Base-by-base conservation (phyloP, 1,284 basidiomycete genomes). In the Cutaneotrichosporon mucoides region DNA sequence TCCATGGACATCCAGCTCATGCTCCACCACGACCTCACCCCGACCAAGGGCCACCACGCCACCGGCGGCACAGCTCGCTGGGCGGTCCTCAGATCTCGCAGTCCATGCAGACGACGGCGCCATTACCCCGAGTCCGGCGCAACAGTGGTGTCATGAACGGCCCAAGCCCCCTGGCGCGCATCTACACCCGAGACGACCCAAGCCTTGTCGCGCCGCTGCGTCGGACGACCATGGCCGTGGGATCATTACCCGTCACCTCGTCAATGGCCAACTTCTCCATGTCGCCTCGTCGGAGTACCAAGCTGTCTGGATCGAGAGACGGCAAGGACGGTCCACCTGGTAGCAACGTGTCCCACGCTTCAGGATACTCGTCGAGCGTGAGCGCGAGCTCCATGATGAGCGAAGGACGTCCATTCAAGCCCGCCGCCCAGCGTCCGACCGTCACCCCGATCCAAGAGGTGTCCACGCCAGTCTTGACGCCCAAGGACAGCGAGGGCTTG, bases 161-260 rank as follows among this genome's bases (percentile, higher is more conserved):
- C 16, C 76, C 76, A 0, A 75, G 73, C 57, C 77, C 77, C 0
- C 66, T 79, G 5, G 77, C 77, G 5, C 64, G 74, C 49, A 65
- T 79, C 16, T 79, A 55, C 33, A 55, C 53, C 2, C 53, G 53
- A 9, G 35, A 33, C 9, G 45, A 55, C 41, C 8, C 36, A 9
- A 35, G 10, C 49, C 12, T 10, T 43, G 36, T 15, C 7, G 43
- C 16, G n/a, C 13, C 24, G 3, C 24, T 51, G 12, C 50, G 54
- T 5, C 61, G 58, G 6, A 11, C 34, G 5, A 58, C 56, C 2
- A 2, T 59, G 24, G 52, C 42, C 0, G 62, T 61, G 0, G 62
- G 62, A 24, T 61, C 59, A 16, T 15, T 64, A 2, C 62, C 62
- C 0, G 59, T 38, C 45, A 62, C 33, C 36, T 65, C 36, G 33